Evolutionary conservation across 345 rosid genomes (phyloP), one percentile per base, ranked within the genome.

Genomic region (Melastoma malabathricum): DNA sequence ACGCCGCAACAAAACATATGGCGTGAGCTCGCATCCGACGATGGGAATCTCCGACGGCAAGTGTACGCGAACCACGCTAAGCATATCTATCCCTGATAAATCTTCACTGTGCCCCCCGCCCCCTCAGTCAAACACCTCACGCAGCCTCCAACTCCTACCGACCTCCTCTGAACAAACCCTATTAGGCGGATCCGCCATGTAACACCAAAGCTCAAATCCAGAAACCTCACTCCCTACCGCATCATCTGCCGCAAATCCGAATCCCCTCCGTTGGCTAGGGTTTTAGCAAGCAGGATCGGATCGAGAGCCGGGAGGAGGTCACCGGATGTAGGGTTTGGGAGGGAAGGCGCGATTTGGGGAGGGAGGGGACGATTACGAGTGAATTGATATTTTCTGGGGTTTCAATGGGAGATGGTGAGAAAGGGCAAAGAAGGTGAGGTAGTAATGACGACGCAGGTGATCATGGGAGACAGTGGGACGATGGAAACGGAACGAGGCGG

Each of bases 11-110:
- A 86, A 82, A 18, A 90, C 89, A 58, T 86, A 84, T 39, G 98
- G 98, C 58, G 98, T 76, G 48, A 90, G 74, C 77, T 90, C 96
- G 48, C 96, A 84, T 70, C 98, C 98, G 63, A 90, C 98, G 70
- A 86, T 84, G 51, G 98, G 98, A 15, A 86, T 86, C 69, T 90
- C 98, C 58, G 98, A 86, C 43, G 96, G 95, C 63, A 90, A 83
- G 75, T 87, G 93, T 70, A 86, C 95, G 18, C 96, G 79, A 52
- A 84, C 67, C 76, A 90, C 89, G 66, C 87, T 86, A 82, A 90
- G 89, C 96, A 90, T 90, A 74, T 83, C 72, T 81, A 31, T 34
- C 41, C 41, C 2, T 34, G 9, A 22, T 22, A 22, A 54, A 48
- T 41, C 39, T 48, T 61, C 59, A 18, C 58, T 18, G 27, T 48